Evolutionary conservation across 2,329 filamentous ascomycete species (phyloP), one percentile per base, ranked within the genome.

Genomic region (Beauveria asiatica): DNA sequence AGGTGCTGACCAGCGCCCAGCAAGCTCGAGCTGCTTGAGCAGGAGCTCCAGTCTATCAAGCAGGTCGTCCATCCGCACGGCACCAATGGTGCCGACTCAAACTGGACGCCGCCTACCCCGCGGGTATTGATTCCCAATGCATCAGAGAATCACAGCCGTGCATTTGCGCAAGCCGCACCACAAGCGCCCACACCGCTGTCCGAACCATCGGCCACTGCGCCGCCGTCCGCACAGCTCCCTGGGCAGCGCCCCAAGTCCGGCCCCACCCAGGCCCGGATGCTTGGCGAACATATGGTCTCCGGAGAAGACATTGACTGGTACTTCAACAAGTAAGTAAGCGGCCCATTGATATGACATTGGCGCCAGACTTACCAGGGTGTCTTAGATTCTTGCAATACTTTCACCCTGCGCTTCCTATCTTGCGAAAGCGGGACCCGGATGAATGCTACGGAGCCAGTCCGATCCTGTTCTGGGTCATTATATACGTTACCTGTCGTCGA

Each of bases 291-390:
- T 9, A 73, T 79, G 1, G 76, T 83, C 52, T 74, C 80, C 0
- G 78, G 79, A 0, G 76, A 80, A 46, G 80, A 83, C 48, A 78
- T 83, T 57, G 77, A 81, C 59, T 80, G 76, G 66, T 83, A 83
- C 64, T 83, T 83, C 67, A 74, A 79, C 61, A 80, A 78, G 76
- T 80, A 63, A 60, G 70, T 80, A 63, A 60, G 70, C 39, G 16
- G 1, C 7, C 17, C 10, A n/a, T 39, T 11, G 5, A 19, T 53
- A 8, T 48, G 16, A 8, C 10, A 9, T 9, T 42, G 19, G 10
- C 3, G 16, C 23, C 27, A 42, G n/a, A 21, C 19, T 46, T n/a
- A 46, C 11, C 33, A 64, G 11, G 39, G 6, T 19, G n/a, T 17
- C 3, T n/a, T 39, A 81, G 77, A 60, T 83, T 79, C 65, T 76